Conservation (phyloP, 177 flowering plant genomes). For the Vitis hybrid region DNA sequence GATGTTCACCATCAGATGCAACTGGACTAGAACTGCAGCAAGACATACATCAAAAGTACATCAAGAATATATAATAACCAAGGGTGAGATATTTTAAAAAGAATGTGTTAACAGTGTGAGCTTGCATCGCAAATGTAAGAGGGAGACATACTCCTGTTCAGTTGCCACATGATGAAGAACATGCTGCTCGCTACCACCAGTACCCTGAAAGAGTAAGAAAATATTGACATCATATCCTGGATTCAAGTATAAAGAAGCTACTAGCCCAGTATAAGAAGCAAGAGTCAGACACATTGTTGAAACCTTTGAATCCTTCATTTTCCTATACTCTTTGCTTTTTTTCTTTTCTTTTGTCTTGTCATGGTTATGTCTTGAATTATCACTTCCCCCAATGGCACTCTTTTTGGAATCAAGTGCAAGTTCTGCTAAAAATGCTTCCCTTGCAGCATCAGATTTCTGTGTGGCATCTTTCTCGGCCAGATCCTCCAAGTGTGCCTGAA, state of each 20-base stretch:
- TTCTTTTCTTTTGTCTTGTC: slow-evolving; percentile 87
- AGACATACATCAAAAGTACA: slow-evolving; percentile 15
- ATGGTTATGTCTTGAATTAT: slow-evolving; percentile 50
- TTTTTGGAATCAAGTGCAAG: slow-evolving; percentile 85
- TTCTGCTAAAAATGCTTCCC: slow-evolving; percentile 94
- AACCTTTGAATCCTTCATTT: slow-evolving; percentile 79
- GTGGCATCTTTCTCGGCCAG: slow-evolving; percentile 92
- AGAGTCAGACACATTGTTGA: slow-evolving; percentile 14
- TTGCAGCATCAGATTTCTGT: slow-evolving; percentile 96
- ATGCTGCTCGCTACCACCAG: slow-evolving; percentile 36
- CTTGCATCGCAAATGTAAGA: neutral
- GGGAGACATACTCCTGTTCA: slow-evolving; percentile 49
- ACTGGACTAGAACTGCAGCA: slow-evolving; percentile 45
- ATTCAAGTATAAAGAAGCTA: neutral
- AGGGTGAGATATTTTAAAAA: neutral
- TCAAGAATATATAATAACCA: slow-evolving; percentile 6
- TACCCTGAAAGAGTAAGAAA: slow-evolving; percentile 42
- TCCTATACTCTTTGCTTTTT: slow-evolving; percentile 67
- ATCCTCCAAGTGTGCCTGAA: slow-evolving; percentile 85
- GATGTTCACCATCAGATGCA: slow-evolving; percentile 47
- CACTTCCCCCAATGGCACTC: slow-evolving; percentile 49
- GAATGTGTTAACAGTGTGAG: neutral
- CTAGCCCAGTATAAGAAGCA: slow-evolving; percentile 7
- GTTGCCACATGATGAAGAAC: slow-evolving; percentile 32
- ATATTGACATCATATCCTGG: slow-evolving; percentile 13